These are phyloP conservation scores for Aspergillus sp. DNA, from an alignment of 2,329 filamentous ascomycete genomes.

Conservation along the genomic window DNA sequence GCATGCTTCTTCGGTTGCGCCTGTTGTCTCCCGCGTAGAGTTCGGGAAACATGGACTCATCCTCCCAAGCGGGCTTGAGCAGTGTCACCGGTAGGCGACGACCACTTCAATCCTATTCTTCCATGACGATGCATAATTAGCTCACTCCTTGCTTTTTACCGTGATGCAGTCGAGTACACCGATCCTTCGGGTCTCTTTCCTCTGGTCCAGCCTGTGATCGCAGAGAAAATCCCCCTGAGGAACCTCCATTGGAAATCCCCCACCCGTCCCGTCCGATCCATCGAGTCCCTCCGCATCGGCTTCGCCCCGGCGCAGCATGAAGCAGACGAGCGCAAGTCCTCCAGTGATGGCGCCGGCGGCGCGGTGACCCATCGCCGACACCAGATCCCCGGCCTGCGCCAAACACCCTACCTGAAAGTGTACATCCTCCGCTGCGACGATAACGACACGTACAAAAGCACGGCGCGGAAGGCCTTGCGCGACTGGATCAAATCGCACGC, in stretches of 20 bases:
- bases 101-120: neutral
- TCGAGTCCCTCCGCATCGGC: constrained; percentile 87
- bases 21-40: constrained; percentile 20
- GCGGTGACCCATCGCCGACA: constrained; percentile 63
- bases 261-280: constrained; percentile 84
- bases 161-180: constrained; percentile 78
- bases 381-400: constrained; percentile 89
- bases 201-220: constrained; percentile 72
- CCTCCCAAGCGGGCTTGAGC: constrained; percentile 58
- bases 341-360: constrained; percentile 35
- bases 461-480: constrained; percentile 71
- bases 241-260: constrained; percentile 98
- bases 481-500: constrained; percentile 88
- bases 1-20: constrained; percentile 24
- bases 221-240: constrained; percentile 75
- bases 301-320: constrained; percentile 63
- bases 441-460: constrained; percentile 85
- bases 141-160: constrained; percentile 18
- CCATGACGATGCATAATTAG: constrained; percentile 1
- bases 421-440: constrained; percentile 91
- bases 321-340: constrained; percentile 31
- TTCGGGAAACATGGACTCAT: constrained; percentile 41
- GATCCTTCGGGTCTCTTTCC: constrained; percentile 89
- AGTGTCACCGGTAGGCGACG: constrained; percentile 65
- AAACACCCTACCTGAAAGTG: constrained; percentile 90